A percentile compares a stretch with the other conserved stretches of the same genome.
phyloP scores from a whole-genome alignment of 305 asterid species.

The Fraxinus velutina region DNA sequence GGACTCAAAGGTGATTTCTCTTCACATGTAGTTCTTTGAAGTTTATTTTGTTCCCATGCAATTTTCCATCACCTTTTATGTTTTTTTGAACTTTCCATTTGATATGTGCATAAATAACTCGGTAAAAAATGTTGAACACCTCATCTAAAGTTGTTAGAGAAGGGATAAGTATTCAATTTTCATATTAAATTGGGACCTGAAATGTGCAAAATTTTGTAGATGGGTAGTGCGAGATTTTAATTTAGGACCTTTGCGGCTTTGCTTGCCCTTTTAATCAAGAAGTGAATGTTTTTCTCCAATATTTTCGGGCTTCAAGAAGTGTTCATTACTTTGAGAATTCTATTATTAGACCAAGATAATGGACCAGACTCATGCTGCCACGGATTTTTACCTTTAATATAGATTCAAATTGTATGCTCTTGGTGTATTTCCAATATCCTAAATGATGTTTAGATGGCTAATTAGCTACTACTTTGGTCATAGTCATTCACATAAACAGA shows the following conservation, averaged over 20 bases:
- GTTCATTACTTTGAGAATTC: background rate
- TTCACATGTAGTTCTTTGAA: slow-evolving; percentile 7
- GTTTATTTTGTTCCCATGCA: background rate
- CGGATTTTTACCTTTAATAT: background rate
- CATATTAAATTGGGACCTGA: background rate
- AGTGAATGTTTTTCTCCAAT: background rate
- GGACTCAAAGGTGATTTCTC: slow-evolving; percentile 66
- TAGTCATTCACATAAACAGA: background rate
- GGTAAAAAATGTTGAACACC: background rate
- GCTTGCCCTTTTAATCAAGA: background rate
- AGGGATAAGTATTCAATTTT: background rate
- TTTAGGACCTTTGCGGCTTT: background rate
- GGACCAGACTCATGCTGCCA: background rate
- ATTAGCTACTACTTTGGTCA: background rate
- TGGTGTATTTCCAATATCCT: background rate
- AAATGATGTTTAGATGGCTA: background rate
- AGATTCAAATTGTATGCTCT: background rate
- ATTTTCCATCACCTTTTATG: background rate
- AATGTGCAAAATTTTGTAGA: background rate
- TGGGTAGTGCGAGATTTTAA: background rate
- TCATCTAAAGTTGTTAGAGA: background rate
- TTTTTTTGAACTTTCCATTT: background rate
- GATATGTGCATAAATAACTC: background rate
- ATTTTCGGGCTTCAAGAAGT: background rate
- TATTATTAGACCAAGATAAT: background rate